Base-by-base conservation (phyloP, 164 flowering plant genomes). In the Tetrastigma voinierianum region DNA sequence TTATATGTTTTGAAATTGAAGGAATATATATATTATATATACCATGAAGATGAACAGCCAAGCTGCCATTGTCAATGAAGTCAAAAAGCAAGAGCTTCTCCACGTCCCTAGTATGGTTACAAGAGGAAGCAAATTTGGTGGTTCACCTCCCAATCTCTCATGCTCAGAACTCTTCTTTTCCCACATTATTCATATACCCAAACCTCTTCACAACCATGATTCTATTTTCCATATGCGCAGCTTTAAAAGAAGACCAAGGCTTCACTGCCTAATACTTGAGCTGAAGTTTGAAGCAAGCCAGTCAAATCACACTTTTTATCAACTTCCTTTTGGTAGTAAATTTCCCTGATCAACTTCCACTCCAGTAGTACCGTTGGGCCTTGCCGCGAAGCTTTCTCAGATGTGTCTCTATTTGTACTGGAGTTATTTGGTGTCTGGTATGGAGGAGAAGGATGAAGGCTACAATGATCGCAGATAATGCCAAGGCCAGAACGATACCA, bases 181-280 rank as follows among this genome's bases (percentile, higher is more conserved):
- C 88, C 1, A 84, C 83, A 59, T 83, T 85, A 60, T 85, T 94
- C 98, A 94, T 90, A 40, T 87, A 83, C 69, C 71, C 86, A 71
- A 76, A 90, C 73, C 97, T 87, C 83, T 91, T 91, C 23, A 94
- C 97, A 46, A 90, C 96, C 74, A 87, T 53, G 16, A 77, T 64
- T 4, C 96, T 96, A 64, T 46, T 71, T 23, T 53, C 10, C n/a
- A 93, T 71, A 4, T n/a, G n/a, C n/a, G 69, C 76, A 1, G 98
- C 96, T 80, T 89, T 91, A 61, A 89, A 93, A 10, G 94, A 82
- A 14, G 93, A 78, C 94, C 95, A 23, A 90, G 86, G 64, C 72
- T 74, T 6, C 96, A 55, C 88, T 88, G 0, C 98, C 96, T 67
- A 93, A 57, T 11, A 87, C 79, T 64, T 89, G 93, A 13, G 98